phyloP scores from a whole-genome alignment of 208 protist genomes.

The Acanthamoeba divionensis region DNA sequence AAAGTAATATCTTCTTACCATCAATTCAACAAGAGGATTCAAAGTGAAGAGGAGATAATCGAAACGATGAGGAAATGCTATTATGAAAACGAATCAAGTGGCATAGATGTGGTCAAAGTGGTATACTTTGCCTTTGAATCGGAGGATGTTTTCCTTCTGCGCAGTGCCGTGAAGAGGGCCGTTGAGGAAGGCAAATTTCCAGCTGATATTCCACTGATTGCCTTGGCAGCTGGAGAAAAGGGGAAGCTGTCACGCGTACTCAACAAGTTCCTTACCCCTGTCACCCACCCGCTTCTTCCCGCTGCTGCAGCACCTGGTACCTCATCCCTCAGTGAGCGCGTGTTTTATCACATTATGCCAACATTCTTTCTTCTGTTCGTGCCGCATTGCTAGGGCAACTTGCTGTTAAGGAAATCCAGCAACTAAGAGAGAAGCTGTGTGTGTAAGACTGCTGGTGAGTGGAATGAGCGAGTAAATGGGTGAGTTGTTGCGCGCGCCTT shows the following conservation, averaged over 20 bases:
- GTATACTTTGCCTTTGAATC: conserved; percentile 55
- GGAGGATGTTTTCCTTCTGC: conserved; percentile 54
- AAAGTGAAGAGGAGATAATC: background rate
- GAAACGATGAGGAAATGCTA: conserved; percentile 28
- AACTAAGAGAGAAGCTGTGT: no score
- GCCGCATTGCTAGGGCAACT: no score
- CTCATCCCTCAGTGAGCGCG: conserved; percentile 39
- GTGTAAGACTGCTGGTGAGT: no score
- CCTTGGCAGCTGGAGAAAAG: conserved; percentile 56
- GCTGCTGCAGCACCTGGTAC: conserved; percentile 61
- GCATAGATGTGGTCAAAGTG: conserved; percentile 64
- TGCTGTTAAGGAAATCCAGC: no score
- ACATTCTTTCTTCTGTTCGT: no score
- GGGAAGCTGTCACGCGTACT: conserved; percentile 65
- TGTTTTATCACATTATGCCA: background rate
- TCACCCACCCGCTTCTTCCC: conserved; percentile 68
- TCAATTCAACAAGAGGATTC: conserved; percentile 1
- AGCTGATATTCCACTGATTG: conserved; percentile 55
- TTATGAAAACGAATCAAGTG: background rate
- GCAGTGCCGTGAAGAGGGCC: conserved; percentile 27
- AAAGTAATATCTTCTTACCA: conserved; percentile 52
- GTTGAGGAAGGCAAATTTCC: background rate
- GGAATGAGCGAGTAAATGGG: no score
- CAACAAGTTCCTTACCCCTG: conserved; percentile 64
- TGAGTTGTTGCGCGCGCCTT: no score